phyloP scores from a whole-genome alignment of 148 eudicot species.

The Nepenthes gracilis region DNA sequence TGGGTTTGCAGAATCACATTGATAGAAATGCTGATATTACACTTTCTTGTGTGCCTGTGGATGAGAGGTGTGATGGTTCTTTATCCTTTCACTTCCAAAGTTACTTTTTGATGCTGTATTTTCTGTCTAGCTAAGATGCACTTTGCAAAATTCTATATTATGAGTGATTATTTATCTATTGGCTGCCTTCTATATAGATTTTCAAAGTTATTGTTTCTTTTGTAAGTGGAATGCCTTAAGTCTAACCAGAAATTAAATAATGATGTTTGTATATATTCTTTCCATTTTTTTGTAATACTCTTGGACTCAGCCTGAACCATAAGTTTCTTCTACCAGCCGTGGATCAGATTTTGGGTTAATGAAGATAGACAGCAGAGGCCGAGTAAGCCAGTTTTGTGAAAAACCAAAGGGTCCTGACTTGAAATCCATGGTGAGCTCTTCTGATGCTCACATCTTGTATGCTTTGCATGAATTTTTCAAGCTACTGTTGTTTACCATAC shows the following conservation, averaged over 20 bases:
- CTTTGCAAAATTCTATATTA: too few relatives aligned
- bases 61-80: constrained; percentile 44
- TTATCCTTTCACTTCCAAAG: neutral
- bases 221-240: too few relatives aligned
- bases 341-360: constrained; percentile 50
- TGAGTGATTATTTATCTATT: too few relatives aligned
- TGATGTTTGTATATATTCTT: too few relatives aligned
- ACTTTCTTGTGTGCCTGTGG: constrained; percentile 78
- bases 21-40: constrained; percentile 85
- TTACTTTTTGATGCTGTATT: neutral
- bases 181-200: too few relatives aligned
- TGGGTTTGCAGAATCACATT: constrained; percentile 66
- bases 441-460: neutral
- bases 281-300: too few relatives aligned
- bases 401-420: constrained; percentile 56
- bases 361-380: constrained; percentile 77
- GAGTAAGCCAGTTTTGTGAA: constrained; percentile 45
- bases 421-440: constrained; percentile 51
- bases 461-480: neutral
- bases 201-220: too few relatives aligned
- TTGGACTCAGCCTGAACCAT: constrained; percentile 2
- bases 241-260: too few relatives aligned
- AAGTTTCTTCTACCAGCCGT: constrained; percentile 40
- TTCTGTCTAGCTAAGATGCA: neutral
- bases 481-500: neutral